Base-by-base conservation (phyloP, 2,329 filamentous ascomycete genomes). In the Gnomoniopsis smithogilvyi region DNA sequence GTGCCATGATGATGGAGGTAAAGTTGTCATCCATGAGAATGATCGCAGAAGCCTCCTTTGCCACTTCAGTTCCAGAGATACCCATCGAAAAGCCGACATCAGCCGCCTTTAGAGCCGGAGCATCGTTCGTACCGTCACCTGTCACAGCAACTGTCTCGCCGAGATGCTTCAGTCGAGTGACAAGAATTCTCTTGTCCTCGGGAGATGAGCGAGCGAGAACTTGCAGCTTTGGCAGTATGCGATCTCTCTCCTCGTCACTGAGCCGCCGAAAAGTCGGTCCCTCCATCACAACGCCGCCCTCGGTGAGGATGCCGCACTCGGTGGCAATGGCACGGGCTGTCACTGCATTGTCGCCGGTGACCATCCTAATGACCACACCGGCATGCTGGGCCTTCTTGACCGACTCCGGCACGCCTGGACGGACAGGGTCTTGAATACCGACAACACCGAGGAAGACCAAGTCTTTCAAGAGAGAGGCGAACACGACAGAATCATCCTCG, bases 401-500 rank as follows among this genome's bases (percentile, higher is more conserved):
- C 1, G 87, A 85, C 46, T 87, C 78, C 1, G 80, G 76, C 1
- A 89, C 87, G 55, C 84, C 84, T 0, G 78, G 75, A 48, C 87
- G 81, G 3, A 90, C 74, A n/a, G 86, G 86, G 67, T 90, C 86
- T 56, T 87, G 84, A 41, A 90, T 88, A 65, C 86, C 87, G 63
- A 92, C 84, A 38, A 91, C 78, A 8, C 86, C 86, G 61, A 92
- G 74, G 73, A 92, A 89, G 1, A 82, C 86, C 84, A 95, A 90
- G 47, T 86, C 81, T 45, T 78, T 74, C 49, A 82, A 71, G 65
- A 87, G 74, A 54, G 80, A 68, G 11, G 84, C 88, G 54, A 88
- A 81, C 22, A 79, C 80, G 8, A 68, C 69, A 10, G 90, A 85
- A 61, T 89, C 88, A 15, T 84, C 80, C 49, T 91, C 84, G 14